Percentiles rank a stretch among this genome's conserved stretches.
Conservation (phyloP, 169 alveolate genomes). For the Eimeria praecox region DNA sequence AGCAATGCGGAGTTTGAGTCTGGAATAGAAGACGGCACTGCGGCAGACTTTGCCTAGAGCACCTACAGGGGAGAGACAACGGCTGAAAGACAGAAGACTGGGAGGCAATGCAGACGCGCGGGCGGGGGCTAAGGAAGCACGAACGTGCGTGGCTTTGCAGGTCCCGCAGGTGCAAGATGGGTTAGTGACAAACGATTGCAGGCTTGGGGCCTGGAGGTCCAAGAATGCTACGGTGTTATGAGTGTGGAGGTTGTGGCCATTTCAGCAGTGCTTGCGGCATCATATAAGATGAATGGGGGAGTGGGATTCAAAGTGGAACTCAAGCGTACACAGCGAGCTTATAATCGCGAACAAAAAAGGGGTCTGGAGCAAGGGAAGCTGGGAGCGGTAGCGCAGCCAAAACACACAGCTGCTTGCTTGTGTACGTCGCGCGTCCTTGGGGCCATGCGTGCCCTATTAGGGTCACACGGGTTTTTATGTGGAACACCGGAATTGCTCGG, state of each 20-base stretch:
- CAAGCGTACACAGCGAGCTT: background rate
- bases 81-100: too few relatives aligned
- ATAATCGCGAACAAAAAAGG: too few relatives aligned
- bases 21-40: background rate
- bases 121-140: too few relatives aligned
- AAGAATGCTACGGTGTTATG: background rate
- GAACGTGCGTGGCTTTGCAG: background rate
- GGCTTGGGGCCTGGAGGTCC: background rate
- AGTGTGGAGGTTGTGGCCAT: background rate
- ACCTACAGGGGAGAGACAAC: background rate
- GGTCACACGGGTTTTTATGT: background rate
- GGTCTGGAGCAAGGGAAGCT: too few relatives aligned
- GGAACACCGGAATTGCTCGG: background rate
- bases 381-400: too few relatives aligned
- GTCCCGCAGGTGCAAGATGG: background rate
- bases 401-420: too few relatives aligned
- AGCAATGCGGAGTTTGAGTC: too few relatives aligned
- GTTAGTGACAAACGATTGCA: background rate
- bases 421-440: background rate
- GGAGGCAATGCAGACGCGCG: too few relatives aligned
- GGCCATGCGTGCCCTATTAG: background rate
- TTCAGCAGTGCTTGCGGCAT: background rate
- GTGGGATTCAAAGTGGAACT: background rate
- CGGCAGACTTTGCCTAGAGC: background rate
- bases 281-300: background rate